A percentile compares a stretch with the other conserved stretches of the same genome.
phyloP scores from a whole-genome alignment of 441 rosid genomes.

The Pelargonium fulgidum region DNA sequence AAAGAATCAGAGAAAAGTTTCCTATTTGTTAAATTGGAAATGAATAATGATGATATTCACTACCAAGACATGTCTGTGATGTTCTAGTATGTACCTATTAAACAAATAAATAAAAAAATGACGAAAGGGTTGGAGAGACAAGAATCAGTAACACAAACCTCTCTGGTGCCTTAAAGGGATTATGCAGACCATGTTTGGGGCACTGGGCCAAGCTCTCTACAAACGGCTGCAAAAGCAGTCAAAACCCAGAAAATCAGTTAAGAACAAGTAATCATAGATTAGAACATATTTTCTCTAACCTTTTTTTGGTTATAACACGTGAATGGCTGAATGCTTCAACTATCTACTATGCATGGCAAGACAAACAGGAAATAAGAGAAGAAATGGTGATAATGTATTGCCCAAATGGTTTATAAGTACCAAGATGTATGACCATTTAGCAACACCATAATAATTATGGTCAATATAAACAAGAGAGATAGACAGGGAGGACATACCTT shows the following conservation, averaged over 20 bases:
- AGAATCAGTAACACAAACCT: slow-evolving; percentile 40
- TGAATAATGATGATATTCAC: neutral
- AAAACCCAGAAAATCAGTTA: slow-evolving; percentile 17
- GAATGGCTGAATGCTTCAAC: neutral
- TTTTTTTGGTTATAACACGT: neutral
- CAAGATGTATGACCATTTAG: neutral
- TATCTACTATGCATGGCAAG: neutral
- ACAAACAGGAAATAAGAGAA: neutral
- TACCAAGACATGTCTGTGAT: neutral
- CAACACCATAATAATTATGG: neutral
- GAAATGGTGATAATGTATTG: neutral
- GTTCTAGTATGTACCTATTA: neutral
- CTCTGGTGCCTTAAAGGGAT: slow-evolving; percentile 94
- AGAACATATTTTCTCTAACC: neutral
- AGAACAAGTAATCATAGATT: neutral
- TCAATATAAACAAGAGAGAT: neutral
- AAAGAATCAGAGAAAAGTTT: neutral
- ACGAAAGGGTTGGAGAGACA: slow-evolving; percentile 4
- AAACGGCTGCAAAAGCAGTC: slow-evolving; percentile 58
- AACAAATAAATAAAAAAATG: neutral
- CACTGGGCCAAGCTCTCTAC: slow-evolving; percentile 88
- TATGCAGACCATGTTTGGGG: slow-evolving; percentile 93
- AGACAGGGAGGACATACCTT: slow-evolving; percentile 40
- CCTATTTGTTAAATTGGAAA: neutral
- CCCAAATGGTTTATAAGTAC: neutral